phyloP scores from a whole-genome alignment of 2,329 filamentous ascomycete genomes.

The Penicillium frequentans region DNA sequence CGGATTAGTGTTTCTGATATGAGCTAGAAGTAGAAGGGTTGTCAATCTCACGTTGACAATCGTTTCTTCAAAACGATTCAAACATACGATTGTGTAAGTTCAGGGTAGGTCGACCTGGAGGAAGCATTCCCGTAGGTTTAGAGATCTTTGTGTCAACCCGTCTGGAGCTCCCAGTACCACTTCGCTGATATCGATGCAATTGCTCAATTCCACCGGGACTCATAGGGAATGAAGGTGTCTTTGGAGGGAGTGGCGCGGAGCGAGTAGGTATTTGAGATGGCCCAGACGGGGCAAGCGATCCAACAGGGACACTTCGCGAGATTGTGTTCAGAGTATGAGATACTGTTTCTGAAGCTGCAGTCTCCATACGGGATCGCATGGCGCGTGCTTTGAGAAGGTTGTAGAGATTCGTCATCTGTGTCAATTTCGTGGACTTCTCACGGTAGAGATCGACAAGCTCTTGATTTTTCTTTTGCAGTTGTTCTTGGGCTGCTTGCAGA shows the following conservation, averaged over 20 bases:
- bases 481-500: constrained; percentile 62
- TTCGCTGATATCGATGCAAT: constrained; percentile 41
- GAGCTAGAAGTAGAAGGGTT: constrained; percentile 5
- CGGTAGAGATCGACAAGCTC: constrained; percentile 66
- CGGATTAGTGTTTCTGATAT: constrained; percentile 12
- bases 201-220: constrained; percentile 35
- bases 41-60: neutral
- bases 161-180: constrained; percentile 40
- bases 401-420: constrained; percentile 66
- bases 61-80: neutral
- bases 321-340: constrained; percentile 47
- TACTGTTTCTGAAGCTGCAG: constrained; percentile 55
- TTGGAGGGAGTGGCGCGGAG: constrained; percentile 19
- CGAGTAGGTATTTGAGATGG: neutral
- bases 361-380: constrained; percentile 55
- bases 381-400: constrained; percentile 57
- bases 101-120: constrained; percentile 26
- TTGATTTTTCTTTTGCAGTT: constrained; percentile 68
- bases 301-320: constrained; percentile 16
- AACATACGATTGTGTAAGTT: constrained; percentile 25
- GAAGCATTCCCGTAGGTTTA: constrained; percentile 30
- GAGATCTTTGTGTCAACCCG: constrained; percentile 20
- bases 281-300: constrained; percentile 2
- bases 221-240: constrained; percentile 26
- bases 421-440: constrained; percentile 69